phyloP scores from a whole-genome alignment of 192 early-diverging fungal genomes.

The Coemansia sp. region DNA sequence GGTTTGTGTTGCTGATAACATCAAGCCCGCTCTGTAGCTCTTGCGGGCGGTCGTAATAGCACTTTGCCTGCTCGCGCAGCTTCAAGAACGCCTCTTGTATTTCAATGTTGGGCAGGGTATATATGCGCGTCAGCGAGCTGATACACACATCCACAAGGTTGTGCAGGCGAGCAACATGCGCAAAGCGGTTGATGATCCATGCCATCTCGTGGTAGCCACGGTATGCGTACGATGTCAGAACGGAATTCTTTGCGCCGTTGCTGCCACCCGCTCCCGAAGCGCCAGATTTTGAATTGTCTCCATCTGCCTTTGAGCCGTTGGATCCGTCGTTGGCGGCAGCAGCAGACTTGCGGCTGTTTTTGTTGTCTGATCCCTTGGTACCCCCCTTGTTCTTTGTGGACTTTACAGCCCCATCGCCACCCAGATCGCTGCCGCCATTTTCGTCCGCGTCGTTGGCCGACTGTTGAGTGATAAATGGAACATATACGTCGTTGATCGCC shows the following conservation, averaged over 20 bases:
- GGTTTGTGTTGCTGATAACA: conserved; percentile 98
- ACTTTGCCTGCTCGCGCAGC: conserved; percentile 96
- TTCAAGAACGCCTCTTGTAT: conserved; percentile 99
- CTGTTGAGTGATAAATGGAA: conserved; percentile 71
- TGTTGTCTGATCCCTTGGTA: conserved; percentile 54
- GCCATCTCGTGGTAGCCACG: conserved; percentile 99
- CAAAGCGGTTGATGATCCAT: conserved; percentile 99
- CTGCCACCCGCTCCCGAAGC: neutral
- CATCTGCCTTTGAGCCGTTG: conserved; percentile 17
- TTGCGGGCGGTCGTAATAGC: conserved; percentile 84
- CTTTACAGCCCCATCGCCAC: conserved; percentile 1
- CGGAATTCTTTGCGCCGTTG: conserved; percentile 22
- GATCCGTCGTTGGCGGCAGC: conserved; percentile 15
- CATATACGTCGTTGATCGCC: conserved; percentile 93
- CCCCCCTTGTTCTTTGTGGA: conserved; percentile 33
- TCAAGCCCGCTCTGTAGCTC: conserved; percentile 93
- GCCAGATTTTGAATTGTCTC: conserved; percentile 3
- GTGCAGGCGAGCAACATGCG: conserved; percentile 94
- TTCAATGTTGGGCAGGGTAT: conserved; percentile 99
- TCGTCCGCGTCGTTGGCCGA: conserved; percentile 10
- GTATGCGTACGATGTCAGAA: conserved; percentile 81
- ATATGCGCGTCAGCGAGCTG: conserved; percentile 90
- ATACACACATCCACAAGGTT: conserved; percentile 94
- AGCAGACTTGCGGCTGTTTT: conserved; percentile 34
- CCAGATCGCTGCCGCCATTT: conserved; percentile 6